These are phyloP conservation scores for Smithsoniella earleae DNA, from an alignment of 163 green algal genomes.

Conservation along the genomic window DNA sequence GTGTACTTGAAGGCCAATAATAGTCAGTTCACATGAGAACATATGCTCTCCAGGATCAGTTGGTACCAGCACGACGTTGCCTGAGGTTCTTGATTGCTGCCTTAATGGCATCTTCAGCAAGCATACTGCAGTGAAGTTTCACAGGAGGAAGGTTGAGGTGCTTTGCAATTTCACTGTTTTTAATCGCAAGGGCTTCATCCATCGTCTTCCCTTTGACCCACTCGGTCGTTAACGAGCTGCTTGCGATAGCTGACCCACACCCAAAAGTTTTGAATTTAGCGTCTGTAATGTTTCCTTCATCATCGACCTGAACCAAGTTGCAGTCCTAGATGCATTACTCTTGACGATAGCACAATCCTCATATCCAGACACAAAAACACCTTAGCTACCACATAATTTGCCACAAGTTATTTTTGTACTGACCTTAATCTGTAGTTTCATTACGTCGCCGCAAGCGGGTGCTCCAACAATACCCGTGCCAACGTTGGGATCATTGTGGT, in stretches of 20 bases:
- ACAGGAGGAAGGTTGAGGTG: slow-evolving; percentile 94
- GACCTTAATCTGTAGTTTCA: slow-evolving; percentile 98
- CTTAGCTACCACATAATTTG: background rate
- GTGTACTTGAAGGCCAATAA: too few relatives aligned
- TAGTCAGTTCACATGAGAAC: too few relatives aligned
- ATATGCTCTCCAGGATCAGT: too few relatives aligned
- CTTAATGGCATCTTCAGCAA: slow-evolving; percentile 70
- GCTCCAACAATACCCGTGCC: slow-evolving; percentile 95
- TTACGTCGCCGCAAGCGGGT: slow-evolving; percentile 97
- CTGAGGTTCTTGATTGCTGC: slow-evolving; percentile 76
- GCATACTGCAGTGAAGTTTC: slow-evolving; percentile 98
- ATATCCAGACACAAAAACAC: too few relatives aligned
- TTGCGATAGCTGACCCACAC: slow-evolving; percentile 95
- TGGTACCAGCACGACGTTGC: slow-evolving; percentile 29
- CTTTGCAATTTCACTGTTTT: slow-evolving; percentile 98
- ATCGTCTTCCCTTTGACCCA: slow-evolving; percentile 91
- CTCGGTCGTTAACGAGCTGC: slow-evolving; percentile 88
- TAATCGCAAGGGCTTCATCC: slow-evolving; percentile 88
- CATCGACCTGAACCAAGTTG: slow-evolving; percentile 61
- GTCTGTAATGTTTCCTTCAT: slow-evolving; percentile 93
- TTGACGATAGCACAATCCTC: too few relatives aligned
- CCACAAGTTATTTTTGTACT: too few relatives aligned
- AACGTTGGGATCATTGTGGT: slow-evolving; percentile 88
- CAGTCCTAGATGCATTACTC: too few relatives aligned
- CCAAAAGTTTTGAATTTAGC: slow-evolving; percentile 99